phyloP scores from a whole-genome alignment of 306 rosid species.

The Styphnolobium japonicum region DNA sequence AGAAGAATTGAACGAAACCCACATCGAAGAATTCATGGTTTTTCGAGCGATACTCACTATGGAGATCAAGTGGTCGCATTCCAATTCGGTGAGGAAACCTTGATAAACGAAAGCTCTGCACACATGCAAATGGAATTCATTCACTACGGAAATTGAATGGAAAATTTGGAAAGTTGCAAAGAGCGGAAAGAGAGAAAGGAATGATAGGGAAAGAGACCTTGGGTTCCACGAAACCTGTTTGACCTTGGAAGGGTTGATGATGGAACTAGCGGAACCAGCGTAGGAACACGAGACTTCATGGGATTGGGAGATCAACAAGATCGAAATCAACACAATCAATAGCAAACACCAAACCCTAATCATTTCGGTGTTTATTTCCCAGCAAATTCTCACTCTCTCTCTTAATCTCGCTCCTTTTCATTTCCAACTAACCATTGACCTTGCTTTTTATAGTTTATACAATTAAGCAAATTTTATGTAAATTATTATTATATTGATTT shows the following conservation, averaged over 20 bases:
- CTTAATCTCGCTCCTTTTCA: background rate
- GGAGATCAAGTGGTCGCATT: conserved; percentile 90
- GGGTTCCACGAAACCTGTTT: conserved; percentile 89
- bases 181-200: background rate
- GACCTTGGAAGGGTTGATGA: conserved; percentile 76
- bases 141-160: background rate
- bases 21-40: background rate
- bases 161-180: background rate
- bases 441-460: no score
- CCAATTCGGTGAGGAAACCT: conserved; percentile 78
- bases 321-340: conserved; percentile 38
- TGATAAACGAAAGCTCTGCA: conserved; percentile 86
- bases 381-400: conserved; percentile 1
- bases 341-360: conserved; percentile 29
- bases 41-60: conserved; percentile 45
- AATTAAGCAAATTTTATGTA: no score
- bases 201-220: conserved; percentile 43
- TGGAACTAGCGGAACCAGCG: conserved; percentile 74
- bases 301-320: conserved; percentile 25
- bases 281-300: conserved; percentile 42
- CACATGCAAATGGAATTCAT: no score
- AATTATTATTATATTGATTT: no score
- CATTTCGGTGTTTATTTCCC: conserved; percentile 28
- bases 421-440: background rate
- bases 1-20: background rate